Conservation (phyloP, 176 grass and related monocot genomes). For the Eleusine coracana region DNA sequence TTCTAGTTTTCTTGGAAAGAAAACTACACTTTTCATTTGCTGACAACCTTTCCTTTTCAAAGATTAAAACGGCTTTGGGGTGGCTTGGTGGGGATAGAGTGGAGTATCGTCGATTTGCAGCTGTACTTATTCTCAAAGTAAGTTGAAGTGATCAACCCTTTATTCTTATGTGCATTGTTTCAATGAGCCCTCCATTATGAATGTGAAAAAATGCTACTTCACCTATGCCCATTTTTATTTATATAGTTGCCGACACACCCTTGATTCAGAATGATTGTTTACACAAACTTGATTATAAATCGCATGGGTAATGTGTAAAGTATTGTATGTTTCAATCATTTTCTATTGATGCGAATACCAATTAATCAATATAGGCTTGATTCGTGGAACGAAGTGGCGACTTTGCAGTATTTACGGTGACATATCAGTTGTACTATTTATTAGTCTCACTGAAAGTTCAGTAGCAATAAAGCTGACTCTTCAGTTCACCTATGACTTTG, state of each 20-base stretch:
- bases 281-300: neutral
- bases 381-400: neutral
- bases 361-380: neutral
- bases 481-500: neutral
- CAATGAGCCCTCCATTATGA: constrained; percentile 3
- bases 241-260: neutral
- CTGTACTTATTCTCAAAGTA: constrained; percentile 99
- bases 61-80: constrained; percentile 96
- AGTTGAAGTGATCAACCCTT: constrained; percentile 37
- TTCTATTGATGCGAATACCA: neutral
- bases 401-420: neutral
- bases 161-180: constrained; percentile 20
- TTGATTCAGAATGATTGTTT: neutral
- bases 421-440: neutral
- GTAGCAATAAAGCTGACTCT: neutral
- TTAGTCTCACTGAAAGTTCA: neutral
- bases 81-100: constrained; percentile 90
- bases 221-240: neutral
- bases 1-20: constrained; percentile 18
- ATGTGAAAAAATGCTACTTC: neutral
- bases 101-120: constrained; percentile 92
- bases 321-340: constrained; percentile 1
- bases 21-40: constrained; percentile 23
- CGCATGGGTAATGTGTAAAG: neutral
- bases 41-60: constrained; percentile 25